These are phyloP conservation scores for Rhizopogon vesiculosus DNA, from an alignment of 768 basidiomycete species.

Conservation along the genomic window DNA sequence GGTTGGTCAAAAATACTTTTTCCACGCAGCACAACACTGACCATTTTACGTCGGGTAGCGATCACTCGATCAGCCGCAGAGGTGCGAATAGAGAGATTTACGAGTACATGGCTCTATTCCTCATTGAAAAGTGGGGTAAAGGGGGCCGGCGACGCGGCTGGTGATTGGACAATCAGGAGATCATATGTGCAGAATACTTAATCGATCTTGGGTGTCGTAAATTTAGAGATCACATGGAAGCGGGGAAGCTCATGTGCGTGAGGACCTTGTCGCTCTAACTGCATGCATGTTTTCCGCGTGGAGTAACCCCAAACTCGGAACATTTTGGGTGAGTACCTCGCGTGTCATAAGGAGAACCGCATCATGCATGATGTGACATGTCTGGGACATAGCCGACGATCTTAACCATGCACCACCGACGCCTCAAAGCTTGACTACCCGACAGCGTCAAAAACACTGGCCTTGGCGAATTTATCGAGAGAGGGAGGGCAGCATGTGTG, in stretches of 20 bases:
- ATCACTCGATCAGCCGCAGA: constrained; percentile 70
- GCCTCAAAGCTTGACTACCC: no score
- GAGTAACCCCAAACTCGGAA: no score
- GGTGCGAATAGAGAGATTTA: constrained; percentile 83
- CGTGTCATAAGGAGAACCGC: not conserved
- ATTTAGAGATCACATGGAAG: no score
- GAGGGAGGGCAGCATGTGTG: not conserved
- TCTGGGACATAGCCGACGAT: no score
- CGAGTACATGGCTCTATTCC: constrained; percentile 79
- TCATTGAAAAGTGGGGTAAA: constrained; percentile 92
- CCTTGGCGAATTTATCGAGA: not conserved
- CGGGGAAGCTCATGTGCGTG: no score
- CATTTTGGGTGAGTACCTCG: no score
- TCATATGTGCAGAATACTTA: not conserved
- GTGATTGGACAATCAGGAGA: constrained; percentile 24
- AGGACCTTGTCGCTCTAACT: not conserved
- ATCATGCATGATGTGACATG: not conserved
- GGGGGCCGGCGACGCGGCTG: constrained; percentile 64
- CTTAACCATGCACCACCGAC: no score
- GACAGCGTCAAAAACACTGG: not conserved
- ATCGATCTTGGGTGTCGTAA: not conserved
- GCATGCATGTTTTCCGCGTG: not conserved
- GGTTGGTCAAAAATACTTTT: constrained; percentile 40
- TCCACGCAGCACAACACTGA: constrained; percentile 7
- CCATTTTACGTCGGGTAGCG: constrained; percentile 38